phyloP scores from a whole-genome alignment of 1,284 basidiomycete species.

The Agaricales sp. region DNA sequence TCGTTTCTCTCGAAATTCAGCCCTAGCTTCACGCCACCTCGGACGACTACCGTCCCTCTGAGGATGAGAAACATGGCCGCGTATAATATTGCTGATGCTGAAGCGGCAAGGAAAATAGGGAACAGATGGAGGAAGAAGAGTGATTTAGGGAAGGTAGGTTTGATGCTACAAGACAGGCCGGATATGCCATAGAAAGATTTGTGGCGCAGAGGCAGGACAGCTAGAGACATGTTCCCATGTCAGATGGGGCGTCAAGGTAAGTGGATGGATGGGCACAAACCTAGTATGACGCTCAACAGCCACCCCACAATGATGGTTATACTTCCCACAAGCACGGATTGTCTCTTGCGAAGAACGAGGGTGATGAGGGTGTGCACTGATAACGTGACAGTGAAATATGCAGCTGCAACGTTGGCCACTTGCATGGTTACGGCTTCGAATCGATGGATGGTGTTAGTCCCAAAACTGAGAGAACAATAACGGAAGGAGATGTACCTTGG shows the following conservation, averaged over 20 bases:
- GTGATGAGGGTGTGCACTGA: slow-evolving; percentile 61
- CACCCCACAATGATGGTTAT: slow-evolving; percentile 42
- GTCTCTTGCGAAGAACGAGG: slow-evolving; percentile 44
- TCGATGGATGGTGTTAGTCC: no score
- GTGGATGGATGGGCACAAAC: slow-evolving; percentile 27
- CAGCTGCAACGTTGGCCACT: slow-evolving; percentile 47
- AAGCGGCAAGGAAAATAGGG: slow-evolving; percentile 47
- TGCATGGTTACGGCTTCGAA: slow-evolving; percentile 52
- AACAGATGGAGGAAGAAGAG: slow-evolving; percentile 45
- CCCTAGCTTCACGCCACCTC: slow-evolving; percentile 35
- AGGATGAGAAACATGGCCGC: slow-evolving; percentile 47
- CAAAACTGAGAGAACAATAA: not conserved
- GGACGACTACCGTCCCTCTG: slow-evolving; percentile 36
- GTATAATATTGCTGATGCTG: slow-evolving; percentile 45
- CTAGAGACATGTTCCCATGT: slow-evolving; percentile 7
- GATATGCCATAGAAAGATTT: slow-evolving; percentile 37
- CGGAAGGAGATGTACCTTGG: slow-evolving; percentile 37
- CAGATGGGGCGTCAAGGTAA: not conserved
- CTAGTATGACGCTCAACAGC: slow-evolving; percentile 33
- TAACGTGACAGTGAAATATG: slow-evolving; percentile 56
- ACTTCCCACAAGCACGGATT: slow-evolving; percentile 36
- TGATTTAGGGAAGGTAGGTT: slow-evolving; percentile 25
- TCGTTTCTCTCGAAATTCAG: slow-evolving; percentile 27
- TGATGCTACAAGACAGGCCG: slow-evolving; percentile 42
- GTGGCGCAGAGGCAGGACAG: slow-evolving; percentile 30